Base-by-base conservation (phyloP, 2,329 filamentous ascomycete genomes). In the Diaporthe capsici region DNA sequence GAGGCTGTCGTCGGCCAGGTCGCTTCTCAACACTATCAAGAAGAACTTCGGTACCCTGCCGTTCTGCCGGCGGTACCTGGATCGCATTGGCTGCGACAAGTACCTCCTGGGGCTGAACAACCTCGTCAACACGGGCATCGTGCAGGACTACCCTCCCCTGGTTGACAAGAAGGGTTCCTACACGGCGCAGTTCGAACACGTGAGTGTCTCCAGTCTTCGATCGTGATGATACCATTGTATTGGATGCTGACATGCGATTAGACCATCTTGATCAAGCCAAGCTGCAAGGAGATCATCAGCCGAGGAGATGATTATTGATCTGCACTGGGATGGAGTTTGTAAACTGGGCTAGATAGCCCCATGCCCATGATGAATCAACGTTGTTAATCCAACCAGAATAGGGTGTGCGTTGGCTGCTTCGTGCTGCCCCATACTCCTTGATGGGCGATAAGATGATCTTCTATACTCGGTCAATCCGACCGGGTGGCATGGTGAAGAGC, bases 41-140 rank as follows among this genome's bases (percentile, higher is more conserved):
- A 98, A 98, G 89, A 98, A 98, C 86, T 98, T 98, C 84, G 95
- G 95, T 79, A 98, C 95, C 1, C 86, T 98, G 79, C 95, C 95
- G 2, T 98, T 95, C 85, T 98, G 95, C 84, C 90, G 96, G 78
- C 92, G 96, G 79, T 98, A 98, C 83, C 88, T 98, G 76, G 96
- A 98, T 85, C 93, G 96, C 73, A 85, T 98, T n/a, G 96, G 96
- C 37, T 94, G 97, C 84, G 95, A 98, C 77, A 98, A 98, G 85
- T 98, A 98, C 83, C 90, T 98, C 51, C 89, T 98, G 10, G 96
- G 96, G 93, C 87, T 98, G 84, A 98, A 98, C 86, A 96, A 93
- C 82, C 89, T 98, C 57, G 95, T 98, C 63, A 89, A 91, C 57
- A 92, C 89, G 75, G 95, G 95, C 75, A 94, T 98, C 80, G 94